phyloP scores from a whole-genome alignment of 2,329 filamentous ascomycete species.

The Monosporascus sp. region DNA sequence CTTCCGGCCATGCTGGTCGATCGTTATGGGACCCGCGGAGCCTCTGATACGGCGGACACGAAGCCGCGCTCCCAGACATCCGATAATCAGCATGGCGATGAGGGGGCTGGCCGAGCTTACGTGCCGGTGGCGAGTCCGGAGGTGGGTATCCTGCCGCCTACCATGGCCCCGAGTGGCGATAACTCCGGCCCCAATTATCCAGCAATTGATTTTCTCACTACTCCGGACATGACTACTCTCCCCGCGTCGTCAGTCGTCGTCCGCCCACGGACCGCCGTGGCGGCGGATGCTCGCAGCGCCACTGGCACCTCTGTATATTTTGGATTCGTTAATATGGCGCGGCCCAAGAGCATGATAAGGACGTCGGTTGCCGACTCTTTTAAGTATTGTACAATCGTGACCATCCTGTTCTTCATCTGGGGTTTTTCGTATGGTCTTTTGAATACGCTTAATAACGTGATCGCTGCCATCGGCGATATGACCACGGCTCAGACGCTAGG shows the following conservation, averaged over 20 bases:
- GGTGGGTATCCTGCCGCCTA: conserved; percentile 6
- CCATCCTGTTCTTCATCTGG: conserved; percentile 82
- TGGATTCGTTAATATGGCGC: conserved; percentile 68
- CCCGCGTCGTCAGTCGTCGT: conserved; percentile 9
- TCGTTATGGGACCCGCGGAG: conserved; percentile 37
- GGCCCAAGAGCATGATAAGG: conserved; percentile 65
- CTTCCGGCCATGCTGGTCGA: conserved; percentile 53
- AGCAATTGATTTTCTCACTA: conserved; percentile 43
- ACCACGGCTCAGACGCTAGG: conserved; percentile 58
- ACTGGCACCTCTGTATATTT: conserved; percentile 53
- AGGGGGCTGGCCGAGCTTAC: conserved; percentile 11
- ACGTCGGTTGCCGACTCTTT: conserved; percentile 59
- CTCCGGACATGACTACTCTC: conserved; percentile 27
- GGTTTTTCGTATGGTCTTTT: conserved; percentile 85
- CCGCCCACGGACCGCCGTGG: conserved; percentile 23
- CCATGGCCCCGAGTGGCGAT: conserved; percentile 8
- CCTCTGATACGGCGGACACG: conserved; percentile 23
- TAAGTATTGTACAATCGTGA: conserved; percentile 69
- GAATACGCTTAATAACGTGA: conserved; percentile 71
- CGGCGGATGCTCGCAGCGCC: conserved; percentile 29
- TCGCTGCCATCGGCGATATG: conserved; percentile 59
- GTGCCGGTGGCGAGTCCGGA: conserved; percentile 5
- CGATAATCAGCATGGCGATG: conserved; percentile 15
- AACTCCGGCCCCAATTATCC: conserved; percentile 26
- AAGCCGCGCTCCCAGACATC: conserved; percentile 16